Evolutionary conservation across 2,329 filamentous ascomycete species (phyloP).

Genomic region (Hypoxylon sp.): DNA sequence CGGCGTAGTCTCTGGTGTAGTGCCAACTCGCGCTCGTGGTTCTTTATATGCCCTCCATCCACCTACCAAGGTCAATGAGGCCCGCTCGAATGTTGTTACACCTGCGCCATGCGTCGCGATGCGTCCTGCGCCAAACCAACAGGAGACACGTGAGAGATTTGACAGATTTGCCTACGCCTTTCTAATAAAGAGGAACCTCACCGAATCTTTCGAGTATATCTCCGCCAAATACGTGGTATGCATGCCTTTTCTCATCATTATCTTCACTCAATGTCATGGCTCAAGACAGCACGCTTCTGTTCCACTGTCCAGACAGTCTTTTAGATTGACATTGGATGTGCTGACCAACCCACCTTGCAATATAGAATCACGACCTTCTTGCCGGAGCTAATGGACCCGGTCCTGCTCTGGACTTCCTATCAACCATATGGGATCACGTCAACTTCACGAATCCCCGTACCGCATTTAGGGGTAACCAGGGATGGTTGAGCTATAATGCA

Average conservation of each 20-base stretch:
- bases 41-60: not conserved
- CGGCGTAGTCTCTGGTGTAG: constrained; percentile 7
- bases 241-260: constrained; percentile 5
- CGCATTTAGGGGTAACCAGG: constrained; percentile 36
- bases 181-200: constrained; percentile 46
- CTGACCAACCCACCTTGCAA: constrained; percentile 4
- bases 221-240: constrained; percentile 41
- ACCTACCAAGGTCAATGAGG: not conserved
- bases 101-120: constrained; percentile 46
- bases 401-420: constrained; percentile 37
- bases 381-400: constrained; percentile 41
- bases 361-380: constrained; percentile 46
- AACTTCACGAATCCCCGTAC: constrained; percentile 39
- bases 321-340: not conserved
- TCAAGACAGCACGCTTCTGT: not conserved
- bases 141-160: constrained; percentile 43
- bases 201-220: constrained; percentile 47
- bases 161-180: constrained; percentile 47
- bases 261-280: not conserved
- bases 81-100: constrained; percentile 24
- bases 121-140: constrained; percentile 39
- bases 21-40: not conserved
- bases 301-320: no score
- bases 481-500: constrained; percentile 43
- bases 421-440: constrained; percentile 36